Evolutionary conservation across 257 asterid species (phyloP), one percentile per base, ranked within the genome.

Genomic region (Coffea eugenioides): DNA sequence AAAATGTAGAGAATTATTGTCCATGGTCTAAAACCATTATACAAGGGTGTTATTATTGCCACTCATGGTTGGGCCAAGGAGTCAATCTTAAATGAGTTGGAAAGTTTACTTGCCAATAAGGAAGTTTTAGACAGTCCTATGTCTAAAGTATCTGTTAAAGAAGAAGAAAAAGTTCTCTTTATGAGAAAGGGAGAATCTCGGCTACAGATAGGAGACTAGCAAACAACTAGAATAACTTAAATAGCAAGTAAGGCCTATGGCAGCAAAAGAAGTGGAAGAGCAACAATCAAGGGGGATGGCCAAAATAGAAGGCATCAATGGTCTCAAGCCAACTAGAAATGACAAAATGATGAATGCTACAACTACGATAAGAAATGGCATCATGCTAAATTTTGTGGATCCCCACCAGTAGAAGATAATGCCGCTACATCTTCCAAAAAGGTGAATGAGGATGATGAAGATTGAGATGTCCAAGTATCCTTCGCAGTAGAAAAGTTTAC

Each of bases 11-110:
- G 67, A 61, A 61, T 61, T 61, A 61, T n/a, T 20, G 41, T 16
- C 23, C 18, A 73, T 48, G 52, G 62, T 43, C n/a, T 48, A 20
- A 71, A 14, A 43, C 76, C 25, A 27, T 45, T 54, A 74, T 54
- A 49, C 18, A 54, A 21, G 31, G 45, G 66, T 27, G 18, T 74
- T 43, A 16, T 74, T 54, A n/a, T 16, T 5, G 78, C 51, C 11
- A 7, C 56, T 23, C 78, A 31, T 6, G 69, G 69, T 27, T 61
- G 79, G 79, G 5, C 14, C 13, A 41, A 4, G 20, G 36, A 75
- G 41, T 71, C 71, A 75, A 57, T 43, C 34, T 54, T 75, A 57
- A 69, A 39, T 12, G 79, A 75, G 43, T 75, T 75, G 11, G 56
- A 75, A 41, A 75, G 18, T 75, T 34, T 75, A 25, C 71, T 52